phyloP scores from a whole-genome alignment of 2,329 filamentous ascomycete genomes.

The Botryosphaeria dothidea region DNA sequence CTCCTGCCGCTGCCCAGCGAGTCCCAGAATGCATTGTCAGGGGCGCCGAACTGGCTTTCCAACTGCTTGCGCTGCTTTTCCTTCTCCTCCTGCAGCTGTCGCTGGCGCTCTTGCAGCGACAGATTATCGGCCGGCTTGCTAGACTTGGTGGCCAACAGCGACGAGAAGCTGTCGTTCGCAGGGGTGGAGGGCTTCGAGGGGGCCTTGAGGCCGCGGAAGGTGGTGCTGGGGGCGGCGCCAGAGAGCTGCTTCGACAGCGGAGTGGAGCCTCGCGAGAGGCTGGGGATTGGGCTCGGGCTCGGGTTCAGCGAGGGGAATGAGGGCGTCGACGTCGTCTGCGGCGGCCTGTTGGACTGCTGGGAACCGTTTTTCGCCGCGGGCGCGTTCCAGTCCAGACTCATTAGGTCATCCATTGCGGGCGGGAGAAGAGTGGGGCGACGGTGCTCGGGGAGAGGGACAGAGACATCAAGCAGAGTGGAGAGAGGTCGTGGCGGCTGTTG shows the following conservation, averaged over 20 bases:
- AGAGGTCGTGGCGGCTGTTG: not conserved
- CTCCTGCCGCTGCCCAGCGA: constrained; percentile 60
- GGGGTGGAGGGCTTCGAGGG: constrained; percentile 54
- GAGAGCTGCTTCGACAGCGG: constrained; percentile 42
- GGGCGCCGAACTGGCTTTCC: constrained; percentile 73
- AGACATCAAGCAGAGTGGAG: constrained; percentile 9
- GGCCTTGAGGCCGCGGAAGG: constrained; percentile 45
- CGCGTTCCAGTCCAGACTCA: constrained; percentile 50
- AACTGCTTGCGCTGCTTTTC: constrained; percentile 69
- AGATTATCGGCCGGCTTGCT: constrained; percentile 68
- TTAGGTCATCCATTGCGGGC: constrained; percentile 49
- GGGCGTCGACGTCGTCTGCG: constrained; percentile 26
- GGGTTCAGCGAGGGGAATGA: constrained; percentile 26
- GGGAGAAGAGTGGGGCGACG: not conserved
- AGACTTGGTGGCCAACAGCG: constrained; percentile 66
- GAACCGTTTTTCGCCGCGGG: constrained; percentile 30
- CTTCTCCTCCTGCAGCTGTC: constrained; percentile 75
- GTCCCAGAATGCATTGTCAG: constrained; percentile 72
- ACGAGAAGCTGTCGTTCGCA: constrained; percentile 73
- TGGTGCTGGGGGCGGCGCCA: constrained; percentile 28
- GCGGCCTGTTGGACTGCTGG: constrained; percentile 28
- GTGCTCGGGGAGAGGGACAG: not conserved
- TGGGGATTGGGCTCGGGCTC: constrained; percentile 32
- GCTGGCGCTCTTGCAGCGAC: constrained; percentile 64
- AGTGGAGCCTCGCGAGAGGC: constrained; percentile 41